Percentiles rank a stretch among this genome's conserved stretches.
phyloP scores from a whole-genome alignment of 257 asterid genomes.

The Penstemon davidsonii region DNA sequence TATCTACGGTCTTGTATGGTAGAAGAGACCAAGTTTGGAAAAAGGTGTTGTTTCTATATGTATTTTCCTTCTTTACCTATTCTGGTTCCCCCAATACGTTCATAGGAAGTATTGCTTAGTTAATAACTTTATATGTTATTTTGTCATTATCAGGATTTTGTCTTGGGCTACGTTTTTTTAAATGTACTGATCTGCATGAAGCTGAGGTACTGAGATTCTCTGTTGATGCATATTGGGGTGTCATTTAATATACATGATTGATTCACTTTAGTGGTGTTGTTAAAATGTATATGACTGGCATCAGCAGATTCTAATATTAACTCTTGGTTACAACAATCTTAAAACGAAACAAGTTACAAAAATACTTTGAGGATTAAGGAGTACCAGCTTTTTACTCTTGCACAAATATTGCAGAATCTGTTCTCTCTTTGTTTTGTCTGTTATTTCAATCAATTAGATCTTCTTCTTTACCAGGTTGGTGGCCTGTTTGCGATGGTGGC shows the following conservation, averaged over 20 bases:
- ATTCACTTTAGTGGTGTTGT: conserved; percentile 19
- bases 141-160: conserved; percentile 7
- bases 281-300: conserved; percentile 26
- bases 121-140: background rate
- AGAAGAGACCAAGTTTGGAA: conserved; percentile 78
- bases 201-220: conserved; percentile 12
- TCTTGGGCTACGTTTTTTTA: conserved; percentile 19
- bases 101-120: conserved; percentile 3
- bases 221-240: conserved; percentile 16
- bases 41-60: conserved; percentile 54
- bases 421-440: conserved; percentile 17
- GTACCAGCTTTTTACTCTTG: conserved; percentile 17
- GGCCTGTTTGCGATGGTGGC: conserved; percentile 89
- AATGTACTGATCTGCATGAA: conserved; percentile 11
- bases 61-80: conserved; percentile 15
- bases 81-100: conserved; percentile 8
- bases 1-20: conserved; percentile 86
- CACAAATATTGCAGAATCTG: conserved; percentile 10
- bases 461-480: conserved; percentile 61
- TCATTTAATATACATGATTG: background rate
- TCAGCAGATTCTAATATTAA: conserved; percentile 17
- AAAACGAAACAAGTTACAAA: background rate
- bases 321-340: background rate
- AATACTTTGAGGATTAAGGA: background rate
- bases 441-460: conserved; percentile 21